Conservation (phyloP, 345 rosid species). For the Populus deltoides region DNA sequence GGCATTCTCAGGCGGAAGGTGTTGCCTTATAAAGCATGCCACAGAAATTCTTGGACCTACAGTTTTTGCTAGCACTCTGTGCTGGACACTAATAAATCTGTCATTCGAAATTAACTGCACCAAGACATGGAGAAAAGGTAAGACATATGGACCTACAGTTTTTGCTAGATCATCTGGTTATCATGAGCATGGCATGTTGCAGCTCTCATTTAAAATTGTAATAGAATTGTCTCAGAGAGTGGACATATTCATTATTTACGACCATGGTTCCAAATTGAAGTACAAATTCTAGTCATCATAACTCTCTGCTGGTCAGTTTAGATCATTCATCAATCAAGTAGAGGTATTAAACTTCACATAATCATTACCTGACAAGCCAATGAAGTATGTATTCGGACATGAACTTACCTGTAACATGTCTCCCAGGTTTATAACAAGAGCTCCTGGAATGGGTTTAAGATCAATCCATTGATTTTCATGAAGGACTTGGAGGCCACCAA, state of each 20-base stretch:
- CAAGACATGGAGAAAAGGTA: not conserved
- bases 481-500: conserved; percentile 8
- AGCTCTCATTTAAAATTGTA: too few species aligned
- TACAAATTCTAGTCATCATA: too few species aligned
- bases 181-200: not conserved
- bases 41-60: conserved; percentile 10
- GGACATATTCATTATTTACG: too few species aligned
- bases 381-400: too few species aligned
- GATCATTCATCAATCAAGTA: too few species aligned
- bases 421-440: conserved; percentile 6
- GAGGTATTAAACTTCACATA: too few species aligned
- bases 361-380: too few species aligned
- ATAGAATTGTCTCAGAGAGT: too few species aligned
- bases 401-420: conserved; percentile 5
- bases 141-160: not conserved
- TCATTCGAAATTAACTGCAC: conserved; percentile 5
- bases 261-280: too few species aligned
- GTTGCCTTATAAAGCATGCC: not conserved
- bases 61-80: not conserved
- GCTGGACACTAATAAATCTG: not conserved
- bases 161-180: too few species aligned
- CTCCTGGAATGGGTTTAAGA: not conserved
- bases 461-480: conserved; percentile 2
- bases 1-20: not conserved
- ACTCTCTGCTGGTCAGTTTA: too few species aligned